phyloP scores from a whole-genome alignment of 2,329 filamentous ascomycete species.

The Chrysoporthe cubensis region DNA sequence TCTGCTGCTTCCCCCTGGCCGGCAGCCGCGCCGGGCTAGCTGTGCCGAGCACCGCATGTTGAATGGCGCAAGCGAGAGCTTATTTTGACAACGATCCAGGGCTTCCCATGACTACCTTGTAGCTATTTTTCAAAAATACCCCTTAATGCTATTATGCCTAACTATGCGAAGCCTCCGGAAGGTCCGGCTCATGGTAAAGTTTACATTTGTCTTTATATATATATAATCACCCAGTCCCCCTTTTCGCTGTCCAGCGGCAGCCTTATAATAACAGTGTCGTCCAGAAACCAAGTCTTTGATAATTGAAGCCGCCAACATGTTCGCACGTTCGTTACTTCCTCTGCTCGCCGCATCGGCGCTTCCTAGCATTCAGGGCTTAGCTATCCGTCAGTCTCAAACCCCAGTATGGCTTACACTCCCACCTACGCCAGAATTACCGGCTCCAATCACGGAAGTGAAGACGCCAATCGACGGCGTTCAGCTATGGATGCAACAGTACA shows the following conservation, averaged over 20 bases:
- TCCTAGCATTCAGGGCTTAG: background rate
- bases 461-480: background rate
- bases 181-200: background rate
- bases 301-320: background rate
- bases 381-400: background rate
- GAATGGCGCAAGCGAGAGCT: background rate
- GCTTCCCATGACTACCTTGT: background rate
- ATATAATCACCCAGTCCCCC: background rate
- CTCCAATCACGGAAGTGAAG: background rate
- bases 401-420: conserved; percentile 5
- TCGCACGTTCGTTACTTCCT: background rate
- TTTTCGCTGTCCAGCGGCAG: background rate
- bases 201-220: background rate
- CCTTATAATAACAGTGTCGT: background rate
- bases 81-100: background rate
- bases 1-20: background rate
- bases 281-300: background rate
- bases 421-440: background rate
- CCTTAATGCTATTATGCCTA: background rate
- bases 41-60: background rate
- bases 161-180: background rate
- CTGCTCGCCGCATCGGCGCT: background rate
- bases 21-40: background rate
- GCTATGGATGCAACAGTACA: conserved; percentile 9
- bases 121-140: background rate